Evolutionary conservation across 192 early-diverging fungal genomes (phyloP), one percentile per base, ranked within the genome.

Genomic region (Coemansia sp.): DNA sequence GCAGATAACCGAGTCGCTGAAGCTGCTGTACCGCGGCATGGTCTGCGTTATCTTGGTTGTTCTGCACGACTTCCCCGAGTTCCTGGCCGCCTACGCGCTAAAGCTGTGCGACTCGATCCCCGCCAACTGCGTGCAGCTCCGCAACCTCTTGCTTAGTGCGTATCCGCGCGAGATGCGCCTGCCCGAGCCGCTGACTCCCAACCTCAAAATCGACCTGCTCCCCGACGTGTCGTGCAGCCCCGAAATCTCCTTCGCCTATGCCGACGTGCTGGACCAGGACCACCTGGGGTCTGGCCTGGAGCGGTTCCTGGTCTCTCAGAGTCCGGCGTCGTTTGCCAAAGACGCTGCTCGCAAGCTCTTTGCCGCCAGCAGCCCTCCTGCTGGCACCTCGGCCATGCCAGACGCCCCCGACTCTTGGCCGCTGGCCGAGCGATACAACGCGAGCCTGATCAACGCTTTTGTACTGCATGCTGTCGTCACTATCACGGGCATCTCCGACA

Each of bases 41-140:
- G 86, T 99, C 18, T 90, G 96, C 31, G 91, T 99, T 24, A 75
- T 99, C 33, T 84, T 99, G 31, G 92, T 99, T 10, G 77, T 99
- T 11, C 78, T 98, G 66, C 96, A 98, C 76, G 97, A 99, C 76
- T 98, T 95, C 76, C 97, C 97, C 16, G 97, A 99, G 82, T 99
- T 98, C 80, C 85, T 99, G 64, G 92, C 94, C 70, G 92, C 91
- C 68, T 94, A 97, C 69, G 93, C 96, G 73, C 93, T 95, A 64
- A 91, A 89, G 51, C 91, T 99, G 73, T 93, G 95, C 72, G 92
- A 97, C 81, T 91, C 94, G 18, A 95, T 99, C 49, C 97, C 97
- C 3, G 79, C 88, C 20, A 86, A 85, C 15, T 99, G 97, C 76
- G 92, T 98, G 61, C 97, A 99, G 77, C 85, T 99, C 29, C 90